Base-by-base conservation (phyloP, 2,329 filamentous ascomycete genomes). In the Pseudogymnoascus sp. region DNA sequence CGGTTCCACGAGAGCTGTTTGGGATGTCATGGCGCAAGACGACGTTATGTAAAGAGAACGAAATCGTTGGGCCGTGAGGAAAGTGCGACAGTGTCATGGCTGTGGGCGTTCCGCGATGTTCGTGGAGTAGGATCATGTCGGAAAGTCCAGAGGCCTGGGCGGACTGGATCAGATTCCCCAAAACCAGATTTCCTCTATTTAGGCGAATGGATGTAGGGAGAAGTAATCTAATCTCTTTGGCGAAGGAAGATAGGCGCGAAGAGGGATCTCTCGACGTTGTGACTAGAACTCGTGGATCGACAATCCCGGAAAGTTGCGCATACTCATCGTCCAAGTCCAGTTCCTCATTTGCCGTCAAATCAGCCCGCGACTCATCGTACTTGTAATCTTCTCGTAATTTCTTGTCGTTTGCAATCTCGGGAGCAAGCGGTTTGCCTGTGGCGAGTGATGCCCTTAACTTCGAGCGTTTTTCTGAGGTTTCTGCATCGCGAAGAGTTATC, bases 11-110 rank as follows among this genome's bases (percentile, higher is more conserved):
- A 7, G 91, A 85, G 44, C 88, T 85, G 67, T 94, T 92, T 1
- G 94, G 93, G 18, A 99, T 96, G 73, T 99, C 94, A 65, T 92
- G 90, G 50, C 94, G 86, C 60, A 99, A 80, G 8, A 97, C 88
- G 3, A 97, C 93, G 68, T 99, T 97, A 75, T 96, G 91, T 16
- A 97, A 79, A 4, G 88, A 92, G 76, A 96, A 96, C 8, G 89
- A 92, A 31, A 88, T 87, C 4, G 90, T 96, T 0, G 92, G 92
- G 0, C 92, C 92, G 71, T 96, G 91, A 1, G 92, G 92, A 59
- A 96, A 86, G 72, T 96, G 92, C 1, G 88, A 92, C 38, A 96
- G 78, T 1, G 91, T 96, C 69, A 99, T 78, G 1, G 92, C 92
- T 0, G 92, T 97, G 0, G 94, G 94, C 1, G 89, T 93, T 70